Conservation (phyloP, 2,329 filamentous ascomycete genomes). For the Cladophialophora yegresii region DNA sequence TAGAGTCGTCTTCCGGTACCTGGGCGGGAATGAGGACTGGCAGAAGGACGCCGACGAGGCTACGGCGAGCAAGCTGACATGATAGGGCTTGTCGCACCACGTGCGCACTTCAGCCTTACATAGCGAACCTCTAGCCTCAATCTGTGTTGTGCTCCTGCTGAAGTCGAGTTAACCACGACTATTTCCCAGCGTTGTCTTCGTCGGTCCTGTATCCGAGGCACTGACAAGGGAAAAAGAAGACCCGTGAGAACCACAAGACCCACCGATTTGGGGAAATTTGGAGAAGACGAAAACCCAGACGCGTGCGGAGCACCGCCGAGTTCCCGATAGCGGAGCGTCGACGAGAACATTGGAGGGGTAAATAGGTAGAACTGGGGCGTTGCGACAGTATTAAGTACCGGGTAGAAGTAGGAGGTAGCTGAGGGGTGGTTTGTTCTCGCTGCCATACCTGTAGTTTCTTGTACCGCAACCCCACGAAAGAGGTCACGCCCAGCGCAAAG, state of each 20-base stretch:
- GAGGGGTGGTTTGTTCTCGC: background rate
- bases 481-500: too few relatives aligned
- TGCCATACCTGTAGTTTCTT: background rate
- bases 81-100: background rate
- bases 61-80: constrained; percentile 21
- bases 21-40: constrained; percentile 40
- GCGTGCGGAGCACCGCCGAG: constrained; percentile 1
- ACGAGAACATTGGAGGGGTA: constrained; percentile 15
- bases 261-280: constrained; percentile 15
- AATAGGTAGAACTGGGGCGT: background rate
- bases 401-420: background rate
- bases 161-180: too few relatives aligned
- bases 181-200: background rate
- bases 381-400: background rate
- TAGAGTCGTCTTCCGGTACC: constrained; percentile 59
- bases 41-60: constrained; percentile 40
- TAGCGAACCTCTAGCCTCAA: background rate
- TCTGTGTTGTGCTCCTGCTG: background rate
- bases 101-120: background rate
- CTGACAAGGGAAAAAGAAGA: background rate
- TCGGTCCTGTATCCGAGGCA: background rate
- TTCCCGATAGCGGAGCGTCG: constrained; percentile 10
- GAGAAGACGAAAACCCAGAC: background rate
- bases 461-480: too few relatives aligned
- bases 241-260: background rate